phyloP scores from a whole-genome alignment of 768 basidiomycete genomes.

The Boletus speciosus region DNA sequence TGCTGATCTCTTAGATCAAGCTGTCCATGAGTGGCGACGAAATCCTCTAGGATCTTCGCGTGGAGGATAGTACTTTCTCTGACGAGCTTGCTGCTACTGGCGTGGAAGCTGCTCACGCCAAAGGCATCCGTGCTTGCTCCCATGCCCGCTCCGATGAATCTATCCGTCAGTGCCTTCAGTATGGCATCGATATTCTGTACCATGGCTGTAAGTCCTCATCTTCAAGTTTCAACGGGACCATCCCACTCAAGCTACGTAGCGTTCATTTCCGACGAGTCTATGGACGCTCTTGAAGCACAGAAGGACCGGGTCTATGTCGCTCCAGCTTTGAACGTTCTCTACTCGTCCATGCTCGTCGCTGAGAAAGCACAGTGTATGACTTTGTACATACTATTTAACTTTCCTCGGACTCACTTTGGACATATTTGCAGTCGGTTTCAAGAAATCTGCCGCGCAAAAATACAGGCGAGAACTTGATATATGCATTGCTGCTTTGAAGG shows the following conservation, averaged over 20 bases:
- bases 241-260: slow-evolving; percentile 19
- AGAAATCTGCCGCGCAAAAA: slow-evolving; percentile 11
- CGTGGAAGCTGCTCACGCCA: slow-evolving; percentile 33
- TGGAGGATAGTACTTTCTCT: slow-evolving; percentile 34
- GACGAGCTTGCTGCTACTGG: slow-evolving; percentile 34
- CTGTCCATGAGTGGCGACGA: slow-evolving; percentile 38
- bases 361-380: slow-evolving; percentile 23
- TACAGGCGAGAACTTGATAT: slow-evolving; percentile 34
- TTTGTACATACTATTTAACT: neutral
- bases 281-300: slow-evolving; percentile 35
- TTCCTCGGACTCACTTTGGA: neutral
- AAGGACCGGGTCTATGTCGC: slow-evolving; percentile 34
- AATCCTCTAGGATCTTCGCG: slow-evolving; percentile 32
- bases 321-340: slow-evolving; percentile 31
- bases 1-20: slow-evolving; percentile 24
- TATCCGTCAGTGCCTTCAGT: slow-evolving; percentile 34
- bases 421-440: slow-evolving; percentile 18
- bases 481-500: slow-evolving; percentile 32
- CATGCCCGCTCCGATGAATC: slow-evolving; percentile 36
- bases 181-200: slow-evolving; percentile 34
- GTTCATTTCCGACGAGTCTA: slow-evolving; percentile 36
- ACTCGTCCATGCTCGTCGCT: slow-evolving; percentile 26
- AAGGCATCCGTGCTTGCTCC: slow-evolving; percentile 36
- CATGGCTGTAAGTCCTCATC: slow-evolving; percentile 20
- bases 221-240: neutral